Percentiles rank a stretch among this genome's conserved stretches.
phyloP scores from a whole-genome alignment of 805 yeast genomes.

The Saccharomyces mikatae region DNA sequence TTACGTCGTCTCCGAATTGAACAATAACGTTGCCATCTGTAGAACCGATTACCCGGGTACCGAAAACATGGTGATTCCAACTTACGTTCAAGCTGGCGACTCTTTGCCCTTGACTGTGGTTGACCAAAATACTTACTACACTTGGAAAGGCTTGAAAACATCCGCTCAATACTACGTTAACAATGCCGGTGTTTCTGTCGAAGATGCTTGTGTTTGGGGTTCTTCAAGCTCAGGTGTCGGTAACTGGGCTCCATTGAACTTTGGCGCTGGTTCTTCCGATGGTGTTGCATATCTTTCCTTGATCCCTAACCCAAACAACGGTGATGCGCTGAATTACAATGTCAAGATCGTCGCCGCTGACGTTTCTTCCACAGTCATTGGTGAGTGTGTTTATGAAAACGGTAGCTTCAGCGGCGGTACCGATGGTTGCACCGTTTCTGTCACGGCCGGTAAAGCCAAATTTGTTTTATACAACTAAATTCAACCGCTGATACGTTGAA shows the following conservation, averaged over 20 bases:
- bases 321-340: constrained; percentile 56
- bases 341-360: constrained; percentile 72
- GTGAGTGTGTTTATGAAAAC: constrained; percentile 72
- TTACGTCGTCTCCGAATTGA: constrained; percentile 56
- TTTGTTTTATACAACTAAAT: constrained; percentile 54
- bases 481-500: too few relatives aligned
- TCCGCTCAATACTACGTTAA: constrained; percentile 97
- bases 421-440: constrained; percentile 87
- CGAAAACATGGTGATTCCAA: constrained; percentile 96
- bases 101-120: constrained; percentile 70
- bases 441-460: constrained; percentile 69
- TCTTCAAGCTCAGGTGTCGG: constrained; percentile 71
- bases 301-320: constrained; percentile 93
- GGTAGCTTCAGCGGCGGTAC: constrained; percentile 56
- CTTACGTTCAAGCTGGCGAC: constrained; percentile 65
- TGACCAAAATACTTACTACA: constrained; percentile 67
- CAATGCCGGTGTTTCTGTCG: constrained; percentile 86
- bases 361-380: constrained; percentile 56
- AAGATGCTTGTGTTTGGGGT: constrained; percentile 96
- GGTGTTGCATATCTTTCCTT: constrained; percentile 78
- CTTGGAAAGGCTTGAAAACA: constrained; percentile 73
- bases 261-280: constrained; percentile 81
- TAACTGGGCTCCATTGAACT: constrained; percentile 96
- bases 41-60: constrained; percentile 99
- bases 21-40: constrained; percentile 75